Percentiles rank a stretch among this genome's conserved stretches.
Conservation (phyloP, 225 moss, liverwort and hornwort genomes). For the Pseudisothecium myosuroides region DNA sequence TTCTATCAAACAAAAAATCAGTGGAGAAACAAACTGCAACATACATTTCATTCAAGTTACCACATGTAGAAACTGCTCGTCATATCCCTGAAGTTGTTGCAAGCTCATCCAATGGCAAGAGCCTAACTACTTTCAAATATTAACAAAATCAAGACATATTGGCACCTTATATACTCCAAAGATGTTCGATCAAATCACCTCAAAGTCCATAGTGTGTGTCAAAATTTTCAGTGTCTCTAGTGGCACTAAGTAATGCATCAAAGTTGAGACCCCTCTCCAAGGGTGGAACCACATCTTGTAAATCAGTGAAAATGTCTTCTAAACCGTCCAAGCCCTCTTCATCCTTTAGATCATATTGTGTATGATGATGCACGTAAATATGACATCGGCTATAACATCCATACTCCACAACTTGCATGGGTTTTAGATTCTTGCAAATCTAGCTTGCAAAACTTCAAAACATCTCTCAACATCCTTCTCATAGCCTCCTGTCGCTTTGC, state of each 20-base stretch:
- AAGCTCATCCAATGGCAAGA: too few relatives aligned
- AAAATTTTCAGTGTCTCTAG: neutral
- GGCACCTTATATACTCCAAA: neutral
- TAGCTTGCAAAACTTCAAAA: neutral
- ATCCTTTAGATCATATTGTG: neutral
- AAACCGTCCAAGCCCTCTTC: accelerated
- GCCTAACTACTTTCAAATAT: too few relatives aligned
- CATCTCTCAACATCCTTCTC: neutral
- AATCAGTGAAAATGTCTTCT: neutral
- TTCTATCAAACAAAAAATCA: too few relatives aligned
- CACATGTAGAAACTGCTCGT: too few relatives aligned
- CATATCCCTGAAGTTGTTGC: too few relatives aligned
- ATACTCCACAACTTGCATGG: neutral
- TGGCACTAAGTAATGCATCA: neutral
- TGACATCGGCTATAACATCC: neutral
- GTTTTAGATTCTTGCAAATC: neutral
- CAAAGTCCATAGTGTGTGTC: accelerated
- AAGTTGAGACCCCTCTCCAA: neutral
- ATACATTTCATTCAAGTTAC: too few relatives aligned
- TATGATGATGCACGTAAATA: neutral
- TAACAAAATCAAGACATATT: neutral
- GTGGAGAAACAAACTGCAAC: too few relatives aligned
- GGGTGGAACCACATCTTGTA: neutral
- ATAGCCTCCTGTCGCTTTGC: accelerated
- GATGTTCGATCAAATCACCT: neutral